A percentile compares a stretch with the other conserved stretches of the same genome.
Evolutionary conservation across 2,329 filamentous ascomycete genomes (phyloP).

Genomic region (Phoma sp.): DNA sequence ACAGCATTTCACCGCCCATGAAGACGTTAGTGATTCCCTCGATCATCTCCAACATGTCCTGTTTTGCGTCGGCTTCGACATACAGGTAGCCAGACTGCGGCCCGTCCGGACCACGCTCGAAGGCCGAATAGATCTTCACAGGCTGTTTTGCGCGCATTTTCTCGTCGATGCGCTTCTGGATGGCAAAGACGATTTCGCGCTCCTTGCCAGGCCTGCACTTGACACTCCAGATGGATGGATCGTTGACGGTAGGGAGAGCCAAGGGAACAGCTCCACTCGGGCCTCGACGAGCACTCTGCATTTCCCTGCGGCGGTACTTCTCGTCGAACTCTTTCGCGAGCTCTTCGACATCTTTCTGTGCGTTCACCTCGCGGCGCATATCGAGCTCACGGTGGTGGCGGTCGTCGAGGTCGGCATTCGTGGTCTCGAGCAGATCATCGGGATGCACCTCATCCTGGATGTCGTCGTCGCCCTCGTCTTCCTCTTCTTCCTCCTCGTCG

Average conservation of each 20-base stretch:
- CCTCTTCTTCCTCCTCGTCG: slow-evolving; percentile 84
- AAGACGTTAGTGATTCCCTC: slow-evolving; percentile 90
- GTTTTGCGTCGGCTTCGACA: slow-evolving; percentile 86
- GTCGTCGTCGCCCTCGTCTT: slow-evolving; percentile 80
- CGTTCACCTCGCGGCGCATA: slow-evolving; percentile 83
- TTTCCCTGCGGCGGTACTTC: slow-evolving; percentile 77
- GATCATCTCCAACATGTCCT: slow-evolving; percentile 81
- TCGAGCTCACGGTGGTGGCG: slow-evolving; percentile 93
- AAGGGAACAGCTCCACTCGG: slow-evolving; percentile 54
- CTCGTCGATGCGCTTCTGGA: slow-evolving; percentile 89
- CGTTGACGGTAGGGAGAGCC: slow-evolving; percentile 88
- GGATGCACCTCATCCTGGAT: slow-evolving; percentile 90
- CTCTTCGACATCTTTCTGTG: slow-evolving; percentile 90
- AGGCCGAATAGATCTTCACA: slow-evolving; percentile 84
- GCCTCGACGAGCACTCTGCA: slow-evolving; percentile 39
- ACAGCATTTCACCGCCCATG: slow-evolving; percentile 80
- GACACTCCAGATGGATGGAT: slow-evolving; percentile 94
- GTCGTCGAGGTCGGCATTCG: slow-evolving; percentile 83
- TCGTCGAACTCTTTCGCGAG: slow-evolving; percentile 82
- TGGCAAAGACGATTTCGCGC: slow-evolving; percentile 82
- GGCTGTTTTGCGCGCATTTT: slow-evolving; percentile 77
- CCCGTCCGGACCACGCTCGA: slow-evolving; percentile 76
- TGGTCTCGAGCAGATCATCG: slow-evolving; percentile 82
- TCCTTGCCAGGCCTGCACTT: slow-evolving; percentile 96
- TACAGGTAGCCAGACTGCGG: slow-evolving; percentile 96